Evolutionary conservation across 2,329 filamentous ascomycete species (phyloP), one percentile per base, ranked within the genome.

Genomic region (Trichoderma citrinoviride): DNA sequence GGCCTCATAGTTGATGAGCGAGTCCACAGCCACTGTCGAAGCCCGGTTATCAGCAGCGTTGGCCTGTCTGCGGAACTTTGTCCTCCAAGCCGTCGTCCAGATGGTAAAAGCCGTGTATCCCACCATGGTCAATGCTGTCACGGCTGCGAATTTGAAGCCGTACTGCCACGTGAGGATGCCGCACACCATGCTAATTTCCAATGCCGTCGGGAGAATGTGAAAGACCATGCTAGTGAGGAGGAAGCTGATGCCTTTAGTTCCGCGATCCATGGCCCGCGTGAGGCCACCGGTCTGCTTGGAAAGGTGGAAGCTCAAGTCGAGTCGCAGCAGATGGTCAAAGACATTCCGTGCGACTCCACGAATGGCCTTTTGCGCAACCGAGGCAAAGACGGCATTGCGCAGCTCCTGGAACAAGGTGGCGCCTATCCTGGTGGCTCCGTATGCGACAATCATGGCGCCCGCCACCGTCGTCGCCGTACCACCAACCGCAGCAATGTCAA

Each of bases 171-270:
- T 98, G 75, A 99, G 79, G 67, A 99, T 98, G 66, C 93, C 93
- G 75, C 95, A 99, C 1, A 99, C 95, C 83, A 99, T 89, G 66
- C 89, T 87, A 67, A 99, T 99, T 75, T 99, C 95, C 37, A 99
- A 79, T 0, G 93, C 91, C 0, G 94, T 99, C 0, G 95, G 95
- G 17, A 98, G 85, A 65, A 99, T 90, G 76, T 99, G 95, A 72
- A 99, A 98, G 33, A 99, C 92, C 94, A 99, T 99, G 71, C 93
- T 97, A 0, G 93, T 97, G 68, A 99, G 82, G 70, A 99, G 77
- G 77, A 98, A 99, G 81, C 92, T 97, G 76, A 99, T 99, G 68
- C 95, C 96, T 79, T 99, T 99, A 21, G 95, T 99, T 73, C 95
- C 95, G 68, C 96, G 88, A 74, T 99, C 96, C 68, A 99, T 95